Percentiles rank a stretch among this genome's conserved stretches.
These are phyloP conservation scores for Vararia minispora DNA, from an alignment of 768 basidiomycete genomes.

Conservation along the genomic window DNA sequence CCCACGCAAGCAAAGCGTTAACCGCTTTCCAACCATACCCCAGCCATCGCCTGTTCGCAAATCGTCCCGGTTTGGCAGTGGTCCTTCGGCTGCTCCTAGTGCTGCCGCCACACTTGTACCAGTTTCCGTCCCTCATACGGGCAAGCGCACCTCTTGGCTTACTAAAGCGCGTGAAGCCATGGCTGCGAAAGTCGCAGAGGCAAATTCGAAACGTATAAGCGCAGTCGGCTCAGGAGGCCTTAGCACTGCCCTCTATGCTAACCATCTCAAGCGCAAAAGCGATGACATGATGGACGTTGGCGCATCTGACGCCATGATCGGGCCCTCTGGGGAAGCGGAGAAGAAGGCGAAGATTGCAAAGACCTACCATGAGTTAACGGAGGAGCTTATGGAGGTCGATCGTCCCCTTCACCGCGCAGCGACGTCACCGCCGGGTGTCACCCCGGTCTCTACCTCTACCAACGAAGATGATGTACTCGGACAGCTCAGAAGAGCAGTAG, in stretches of 20 bases:
- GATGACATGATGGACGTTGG: slow-evolving; percentile 20
- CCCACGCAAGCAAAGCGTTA: slow-evolving; percentile 28
- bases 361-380: slow-evolving; percentile 19
- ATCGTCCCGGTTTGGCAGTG: slow-evolving; percentile 42
- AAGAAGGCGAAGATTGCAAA: slow-evolving; percentile 41
- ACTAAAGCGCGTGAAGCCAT: slow-evolving; percentile 67
- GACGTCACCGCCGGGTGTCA: not conserved
- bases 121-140: slow-evolving; percentile 29
- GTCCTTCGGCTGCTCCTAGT: slow-evolving; percentile 21
- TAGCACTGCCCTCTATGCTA: slow-evolving; percentile 2
- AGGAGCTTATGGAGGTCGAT: not conserved
- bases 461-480: slow-evolving; percentile 43
- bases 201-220: slow-evolving; percentile 19
- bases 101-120: slow-evolving; percentile 21
- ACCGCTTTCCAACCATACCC: slow-evolving; percentile 53
- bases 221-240: slow-evolving; percentile 3
- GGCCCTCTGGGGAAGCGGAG: slow-evolving; percentile 16
- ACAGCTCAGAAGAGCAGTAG: slow-evolving; percentile 60
- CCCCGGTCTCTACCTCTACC: not conserved
- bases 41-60: slow-evolving; percentile 62
- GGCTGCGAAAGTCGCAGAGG: slow-evolving; percentile 41
- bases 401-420: too few relatives aligned
- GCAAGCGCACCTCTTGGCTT: slow-evolving; percentile 74
- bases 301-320: not conserved
- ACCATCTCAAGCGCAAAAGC: slow-evolving; percentile 53